Evolutionary conservation across 441 rosid genomes (phyloP).

Genomic region (Adansonia grandidieri): DNA sequence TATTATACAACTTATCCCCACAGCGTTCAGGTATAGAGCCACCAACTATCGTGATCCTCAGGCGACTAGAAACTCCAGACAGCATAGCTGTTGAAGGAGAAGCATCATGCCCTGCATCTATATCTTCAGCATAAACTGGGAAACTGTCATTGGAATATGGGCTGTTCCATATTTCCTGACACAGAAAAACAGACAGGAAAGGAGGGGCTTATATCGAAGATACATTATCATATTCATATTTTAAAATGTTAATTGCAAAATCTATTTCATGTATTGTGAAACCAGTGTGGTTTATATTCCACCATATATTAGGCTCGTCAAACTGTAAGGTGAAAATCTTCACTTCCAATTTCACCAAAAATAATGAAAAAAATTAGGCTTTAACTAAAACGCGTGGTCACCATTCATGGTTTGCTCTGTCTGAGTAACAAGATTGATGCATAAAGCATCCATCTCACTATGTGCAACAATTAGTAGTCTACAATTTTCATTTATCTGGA

Average conservation of each 20-base stretch:
- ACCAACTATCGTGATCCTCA: slow-evolving; percentile 80
- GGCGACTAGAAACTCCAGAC: slow-evolving; percentile 66
- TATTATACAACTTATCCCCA: slow-evolving; percentile 75
- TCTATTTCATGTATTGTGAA: neutral
- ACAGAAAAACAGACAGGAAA: slow-evolving; percentile 16
- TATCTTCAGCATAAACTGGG: slow-evolving; percentile 88
- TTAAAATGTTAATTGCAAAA: neutral
- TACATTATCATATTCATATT: neutral
- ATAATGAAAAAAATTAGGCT: neutral
- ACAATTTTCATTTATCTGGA: neutral
- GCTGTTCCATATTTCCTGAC: slow-evolving; percentile 92
- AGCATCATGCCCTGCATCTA: slow-evolving; percentile 69
- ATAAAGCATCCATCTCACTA: neutral
- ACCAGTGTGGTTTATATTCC: neutral
- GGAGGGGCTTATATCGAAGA: neutral
- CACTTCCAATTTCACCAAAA: slow-evolving; percentile 9
- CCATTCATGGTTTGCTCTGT: neutral
- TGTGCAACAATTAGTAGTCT: neutral
- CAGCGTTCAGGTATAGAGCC: slow-evolving; percentile 85
- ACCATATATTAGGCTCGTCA: slow-evolving; percentile 3
- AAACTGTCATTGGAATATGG: slow-evolving; percentile 90
- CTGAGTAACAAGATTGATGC: neutral
- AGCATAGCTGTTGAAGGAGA: slow-evolving; percentile 93
- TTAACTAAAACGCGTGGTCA: neutral
- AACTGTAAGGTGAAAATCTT: neutral